Conservation (phyloP, 2,329 filamentous ascomycete species). For the Chrysoporthe deuterocubensis region DNA sequence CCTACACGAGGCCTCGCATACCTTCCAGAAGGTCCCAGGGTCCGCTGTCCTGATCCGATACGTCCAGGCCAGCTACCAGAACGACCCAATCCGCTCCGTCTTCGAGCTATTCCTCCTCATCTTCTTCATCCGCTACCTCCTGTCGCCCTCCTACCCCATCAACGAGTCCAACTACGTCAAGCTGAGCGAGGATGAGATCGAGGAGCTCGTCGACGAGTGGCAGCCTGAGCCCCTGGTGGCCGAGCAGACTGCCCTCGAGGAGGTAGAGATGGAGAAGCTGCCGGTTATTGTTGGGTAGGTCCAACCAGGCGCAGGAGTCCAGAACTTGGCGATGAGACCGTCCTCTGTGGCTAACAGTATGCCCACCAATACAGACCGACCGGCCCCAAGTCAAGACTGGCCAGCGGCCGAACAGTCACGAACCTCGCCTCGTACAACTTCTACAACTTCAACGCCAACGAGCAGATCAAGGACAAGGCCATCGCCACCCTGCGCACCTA, state of each 20-base stretch:
- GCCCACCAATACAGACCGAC: conserved; percentile 65
- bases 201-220: conserved; percentile 97
- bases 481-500: conserved; percentile 93
- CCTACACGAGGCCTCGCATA: conserved; percentile 57
- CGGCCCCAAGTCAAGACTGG: conserved; percentile 86
- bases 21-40: conserved; percentile 89
- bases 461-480: conserved; percentile 91
- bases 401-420: conserved; percentile 85
- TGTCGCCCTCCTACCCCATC: conserved; percentile 91
- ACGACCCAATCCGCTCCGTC: conserved; percentile 90
- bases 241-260: conserved; percentile 73
- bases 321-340: not conserved
- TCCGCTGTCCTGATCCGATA: conserved; percentile 94
- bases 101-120: conserved; percentile 93
- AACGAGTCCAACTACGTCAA: conserved; percentile 88
- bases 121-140: conserved; percentile 91
- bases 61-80: conserved; percentile 95
- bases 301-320: not conserved
- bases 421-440: conserved; percentile 97
- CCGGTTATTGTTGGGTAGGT: conserved; percentile 85
- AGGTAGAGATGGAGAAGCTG: conserved; percentile 79
- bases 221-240: conserved; percentile 88
- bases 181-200: conserved; percentile 91
- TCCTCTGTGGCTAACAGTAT: not conserved
- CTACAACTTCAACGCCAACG: conserved; percentile 95